Percentiles rank a stretch among this genome's conserved stretches.
phyloP scores from a whole-genome alignment of 495 filamentous ascomycete genomes.

The Venustampulla echinocandica region DNA sequence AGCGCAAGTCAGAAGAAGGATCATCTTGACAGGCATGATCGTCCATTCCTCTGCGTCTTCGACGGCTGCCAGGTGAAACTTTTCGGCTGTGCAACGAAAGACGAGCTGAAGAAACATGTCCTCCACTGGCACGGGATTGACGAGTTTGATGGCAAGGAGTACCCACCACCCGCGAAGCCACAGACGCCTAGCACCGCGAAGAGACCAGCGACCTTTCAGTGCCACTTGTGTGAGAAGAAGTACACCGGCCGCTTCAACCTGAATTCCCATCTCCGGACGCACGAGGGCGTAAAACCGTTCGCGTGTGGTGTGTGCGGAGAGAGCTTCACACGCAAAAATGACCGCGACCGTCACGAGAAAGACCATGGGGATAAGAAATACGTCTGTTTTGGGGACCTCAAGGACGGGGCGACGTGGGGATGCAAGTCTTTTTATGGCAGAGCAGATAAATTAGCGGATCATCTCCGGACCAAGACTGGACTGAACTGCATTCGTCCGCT shows the following conservation, averaged over 20 bases:
- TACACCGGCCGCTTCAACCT: slow-evolving; percentile 1
- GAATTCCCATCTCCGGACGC: neutral
- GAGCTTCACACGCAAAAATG: too few species aligned
- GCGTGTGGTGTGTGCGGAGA: too few species aligned
- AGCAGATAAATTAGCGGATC: too few species aligned
- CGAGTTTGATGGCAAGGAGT: neutral
- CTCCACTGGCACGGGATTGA: neutral
- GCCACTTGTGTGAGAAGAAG: slow-evolving; percentile 6
- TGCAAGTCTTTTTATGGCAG: too few species aligned
- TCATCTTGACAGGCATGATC: slow-evolving; percentile 31
- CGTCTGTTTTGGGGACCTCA: too few species aligned
- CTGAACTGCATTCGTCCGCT: too few species aligned
- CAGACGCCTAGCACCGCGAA: too few species aligned
- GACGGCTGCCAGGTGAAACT: slow-evolving; percentile 23
- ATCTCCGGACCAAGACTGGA: too few species aligned
- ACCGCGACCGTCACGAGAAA: too few species aligned
- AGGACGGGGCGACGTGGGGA: too few species aligned
- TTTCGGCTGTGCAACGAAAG: slow-evolving; percentile 33
- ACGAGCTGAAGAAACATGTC: slow-evolving; percentile 32
- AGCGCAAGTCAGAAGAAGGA: slow-evolving; percentile 20
- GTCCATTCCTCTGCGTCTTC: slow-evolving; percentile 30
- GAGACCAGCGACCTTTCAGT: neutral
- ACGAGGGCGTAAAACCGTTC: too few species aligned
- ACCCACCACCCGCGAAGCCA: neutral
- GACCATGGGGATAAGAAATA: too few species aligned